These are phyloP conservation scores for Castanea sativa DNA, from an alignment of 306 rosid genomes.

Conservation along the genomic window DNA sequence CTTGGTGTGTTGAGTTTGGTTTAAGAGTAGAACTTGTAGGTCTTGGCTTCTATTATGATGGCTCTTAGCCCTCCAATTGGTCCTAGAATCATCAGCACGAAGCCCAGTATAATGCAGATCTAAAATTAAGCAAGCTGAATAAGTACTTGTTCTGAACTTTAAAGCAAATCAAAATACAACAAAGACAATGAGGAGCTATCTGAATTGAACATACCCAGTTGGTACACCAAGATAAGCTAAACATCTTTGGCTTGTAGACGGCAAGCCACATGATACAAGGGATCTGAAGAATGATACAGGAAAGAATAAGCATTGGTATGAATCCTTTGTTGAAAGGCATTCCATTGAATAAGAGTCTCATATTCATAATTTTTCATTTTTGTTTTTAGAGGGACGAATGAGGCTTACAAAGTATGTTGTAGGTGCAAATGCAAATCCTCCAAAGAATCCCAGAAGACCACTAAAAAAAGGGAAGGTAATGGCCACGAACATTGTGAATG, in stretches of 20 bases:
- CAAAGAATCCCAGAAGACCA: slow-evolving; percentile 60
- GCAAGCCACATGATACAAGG: slow-evolving; percentile 75
- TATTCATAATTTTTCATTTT: neutral
- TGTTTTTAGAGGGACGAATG: neutral
- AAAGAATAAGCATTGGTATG: neutral
- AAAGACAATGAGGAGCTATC: neutral
- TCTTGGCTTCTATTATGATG: slow-evolving; percentile 57
- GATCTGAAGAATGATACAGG: slow-evolving; percentile 39
- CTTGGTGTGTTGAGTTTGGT: neutral
- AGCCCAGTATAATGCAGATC: slow-evolving; percentile 65
- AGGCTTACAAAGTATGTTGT: slow-evolving; percentile 64
- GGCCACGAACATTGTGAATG: slow-evolving; percentile 63
- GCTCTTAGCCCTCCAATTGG: slow-evolving; percentile 68
- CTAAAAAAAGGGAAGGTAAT: slow-evolving; percentile 75
- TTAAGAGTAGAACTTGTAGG: slow-evolving; percentile 44
- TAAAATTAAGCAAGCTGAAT: slow-evolving; percentile 23
- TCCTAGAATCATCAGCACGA: slow-evolving; percentile 52
- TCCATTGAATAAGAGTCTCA: neutral
- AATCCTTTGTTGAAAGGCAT: neutral
- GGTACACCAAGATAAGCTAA: slow-evolving; percentile 53
- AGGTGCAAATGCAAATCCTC: slow-evolving; percentile 84
- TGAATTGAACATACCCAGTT: slow-evolving; percentile 63
- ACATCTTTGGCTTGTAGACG: slow-evolving; percentile 54
- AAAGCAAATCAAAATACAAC: neutral
- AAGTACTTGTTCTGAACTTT: neutral